A percentile compares a stretch with the other conserved stretches of the same genome.
Conservation (phyloP, 2,329 filamentous ascomycete species). For the Aureobasidium musti region DNA sequence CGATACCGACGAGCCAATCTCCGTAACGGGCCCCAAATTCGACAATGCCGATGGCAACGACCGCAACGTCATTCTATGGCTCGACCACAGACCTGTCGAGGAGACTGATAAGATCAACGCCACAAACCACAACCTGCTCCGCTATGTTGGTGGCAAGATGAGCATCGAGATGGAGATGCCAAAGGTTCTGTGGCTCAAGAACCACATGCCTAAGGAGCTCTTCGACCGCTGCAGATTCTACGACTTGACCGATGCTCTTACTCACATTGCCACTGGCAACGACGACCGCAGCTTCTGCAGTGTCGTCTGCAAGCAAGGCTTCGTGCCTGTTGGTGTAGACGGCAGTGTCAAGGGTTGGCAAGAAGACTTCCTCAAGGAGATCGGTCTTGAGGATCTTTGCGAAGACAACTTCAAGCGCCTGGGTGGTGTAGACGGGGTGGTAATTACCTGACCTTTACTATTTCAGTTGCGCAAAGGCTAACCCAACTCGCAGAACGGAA, state of each 20-base stretch:
- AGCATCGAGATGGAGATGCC: slow-evolving; percentile 99
- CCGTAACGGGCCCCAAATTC: slow-evolving; percentile 88
- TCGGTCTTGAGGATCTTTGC: slow-evolving; percentile 81
- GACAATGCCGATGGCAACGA: slow-evolving; percentile 74
- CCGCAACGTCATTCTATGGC: slow-evolving; percentile 95
- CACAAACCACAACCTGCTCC: slow-evolving; percentile 86
- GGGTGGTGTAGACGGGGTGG: slow-evolving; percentile 92
- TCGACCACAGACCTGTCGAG: slow-evolving; percentile 87
- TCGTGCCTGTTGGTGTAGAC: slow-evolving; percentile 93
- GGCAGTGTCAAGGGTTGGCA: slow-evolving; percentile 98
- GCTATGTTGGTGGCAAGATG: slow-evolving; percentile 97
- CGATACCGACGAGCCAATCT: slow-evolving; percentile 85
- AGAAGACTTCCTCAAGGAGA: slow-evolving; percentile 83
- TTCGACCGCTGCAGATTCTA: slow-evolving; percentile 97
- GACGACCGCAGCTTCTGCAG: slow-evolving; percentile 94
- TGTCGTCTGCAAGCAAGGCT: slow-evolving; percentile 96
- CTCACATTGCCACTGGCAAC: slow-evolving; percentile 88
- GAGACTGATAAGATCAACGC: slow-evolving; percentile 94
- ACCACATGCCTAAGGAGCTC: slow-evolving; percentile 89
- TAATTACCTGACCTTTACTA: slow-evolving; percentile 51
- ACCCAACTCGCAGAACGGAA: slow-evolving; percentile 70
- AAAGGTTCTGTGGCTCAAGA: slow-evolving; percentile 98
- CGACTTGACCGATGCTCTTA: slow-evolving; percentile 88
- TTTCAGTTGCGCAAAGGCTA: slow-evolving; percentile 33
- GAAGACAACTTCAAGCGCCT: slow-evolving; percentile 89